Percentiles rank a stretch among this genome's conserved stretches.
These are phyloP conservation scores for Claviceps pazoutovae DNA, from an alignment of 2,329 filamentous ascomycete species.

Conservation along the genomic window DNA sequence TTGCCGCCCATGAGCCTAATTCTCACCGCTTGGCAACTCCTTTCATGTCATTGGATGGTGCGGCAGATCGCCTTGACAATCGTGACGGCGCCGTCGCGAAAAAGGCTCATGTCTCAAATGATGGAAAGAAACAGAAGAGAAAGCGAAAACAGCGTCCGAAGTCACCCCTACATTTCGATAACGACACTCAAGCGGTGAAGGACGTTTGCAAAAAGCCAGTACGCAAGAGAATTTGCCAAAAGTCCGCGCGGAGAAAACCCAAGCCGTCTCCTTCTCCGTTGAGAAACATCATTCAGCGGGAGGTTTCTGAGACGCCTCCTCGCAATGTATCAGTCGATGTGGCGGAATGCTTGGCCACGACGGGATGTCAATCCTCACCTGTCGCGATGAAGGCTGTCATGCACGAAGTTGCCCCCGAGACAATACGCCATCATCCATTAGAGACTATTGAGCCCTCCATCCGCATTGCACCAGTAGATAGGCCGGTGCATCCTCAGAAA, in stretches of 20 bases:
- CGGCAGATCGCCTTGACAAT: not conserved
- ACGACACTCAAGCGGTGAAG: conserved; percentile 15
- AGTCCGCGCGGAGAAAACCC: not conserved
- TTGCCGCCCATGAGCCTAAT: not conserved
- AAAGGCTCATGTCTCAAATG: not conserved
- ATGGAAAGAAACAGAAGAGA: conserved; percentile 4
- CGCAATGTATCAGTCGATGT: too few species aligned
- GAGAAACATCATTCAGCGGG: not conserved
- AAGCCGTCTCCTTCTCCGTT: not conserved
- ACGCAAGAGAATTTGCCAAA: not conserved
- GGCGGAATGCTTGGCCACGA: not conserved
- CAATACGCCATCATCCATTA: not conserved
- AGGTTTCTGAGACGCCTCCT: not conserved
- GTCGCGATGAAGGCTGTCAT: not conserved
- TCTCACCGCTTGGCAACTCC: not conserved
- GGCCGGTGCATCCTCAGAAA: not conserved
- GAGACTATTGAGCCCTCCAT: not conserved
- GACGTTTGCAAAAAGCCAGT: conserved; percentile 1
- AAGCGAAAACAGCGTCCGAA: conserved; percentile 22
- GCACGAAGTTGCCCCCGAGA: not conserved
- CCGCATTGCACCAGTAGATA: not conserved
- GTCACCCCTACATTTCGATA: conserved; percentile 19
- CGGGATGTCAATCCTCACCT: not conserved
- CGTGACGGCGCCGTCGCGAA: not conserved
- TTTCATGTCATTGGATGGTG: conserved; percentile 1